Evolutionary conservation across 805 yeast species (phyloP), one percentile per base, ranked within the genome.

Genomic region (Grigorovia transvaalensis): DNA sequence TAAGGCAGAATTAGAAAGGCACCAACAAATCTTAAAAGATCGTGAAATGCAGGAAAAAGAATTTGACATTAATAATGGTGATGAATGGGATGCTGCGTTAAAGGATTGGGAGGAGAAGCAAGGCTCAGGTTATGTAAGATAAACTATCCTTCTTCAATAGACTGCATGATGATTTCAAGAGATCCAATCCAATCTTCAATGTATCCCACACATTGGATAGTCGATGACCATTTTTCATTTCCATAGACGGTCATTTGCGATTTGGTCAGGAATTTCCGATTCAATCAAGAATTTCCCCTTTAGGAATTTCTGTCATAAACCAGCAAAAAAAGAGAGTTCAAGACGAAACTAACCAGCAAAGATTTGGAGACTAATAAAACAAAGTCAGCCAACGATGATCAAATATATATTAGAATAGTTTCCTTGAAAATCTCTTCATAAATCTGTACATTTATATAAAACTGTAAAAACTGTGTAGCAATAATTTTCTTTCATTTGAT

Each of bases 71-170:
- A 73, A 77, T 29, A 80, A 75, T 19, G 90, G 83, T 19, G 83
- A 80, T 53, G 88, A 85, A 58, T 84, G 90, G 88, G 85, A 83
- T 42, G 68, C 68, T 18, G 81, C 84, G 1, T 62, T 83, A 40
- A 71, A 72, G 49, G 77, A 80, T n/a, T 83, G 84, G 82, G 83
- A 78, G 53, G 68, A 65, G 27, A 66, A 69, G 27, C 74, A 70
- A 47, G 63, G 71, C 13, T 61, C 64, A 8, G 58, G 59, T 29
- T 65, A 59, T 48, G 61, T 60, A 12, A 60, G 59, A 33, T 63
- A 55, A 41, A 38, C 17, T 1, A 2, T n/a, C 13, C 4, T 20
- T n/a, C 17, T 23, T 42, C 17, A 42, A 13, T 12, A 42, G 23
- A 18, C 4, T 4, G 27, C 27, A 23, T 23, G 38, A 33, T 33